phyloP scores from a whole-genome alignment of 768 basidiomycete genomes.

The Pilatotrama ljubarskyi region DNA sequence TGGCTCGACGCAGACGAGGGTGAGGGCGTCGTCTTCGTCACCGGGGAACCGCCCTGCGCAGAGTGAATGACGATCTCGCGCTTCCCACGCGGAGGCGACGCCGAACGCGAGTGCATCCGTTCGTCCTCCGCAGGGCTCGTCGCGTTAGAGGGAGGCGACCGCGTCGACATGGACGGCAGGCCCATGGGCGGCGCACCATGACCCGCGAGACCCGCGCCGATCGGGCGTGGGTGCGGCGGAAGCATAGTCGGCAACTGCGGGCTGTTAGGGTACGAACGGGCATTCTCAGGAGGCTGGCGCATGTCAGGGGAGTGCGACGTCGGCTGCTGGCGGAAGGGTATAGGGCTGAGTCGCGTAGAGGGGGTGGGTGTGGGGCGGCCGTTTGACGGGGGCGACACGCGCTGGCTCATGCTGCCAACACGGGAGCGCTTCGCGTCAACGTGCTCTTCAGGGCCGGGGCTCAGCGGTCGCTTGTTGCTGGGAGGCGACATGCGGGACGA shows the following conservation, averaged over 20 bases:
- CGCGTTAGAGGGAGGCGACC: constrained; percentile 60
- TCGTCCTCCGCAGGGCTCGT: constrained; percentile 45
- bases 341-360: constrained; percentile 67
- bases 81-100: constrained; percentile 48
- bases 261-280: constrained; percentile 39
- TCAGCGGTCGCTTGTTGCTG: constrained; percentile 67
- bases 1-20: constrained; percentile 45
- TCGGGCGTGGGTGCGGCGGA: constrained; percentile 74
- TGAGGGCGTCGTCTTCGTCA: constrained; percentile 53
- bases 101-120: constrained; percentile 50
- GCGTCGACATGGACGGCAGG: constrained; percentile 69
- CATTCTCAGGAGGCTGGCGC: constrained; percentile 43
- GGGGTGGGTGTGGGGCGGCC: constrained; percentile 52
- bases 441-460: constrained; percentile 63
- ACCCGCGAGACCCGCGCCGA: constrained; percentile 48
- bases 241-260: constrained; percentile 61
- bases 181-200: constrained; percentile 43
- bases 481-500: constrained; percentile 63
- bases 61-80: constrained; percentile 52
- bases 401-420: constrained; percentile 45
- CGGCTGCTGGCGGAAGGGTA: constrained; percentile 72
- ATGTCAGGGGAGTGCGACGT: constrained; percentile 69
- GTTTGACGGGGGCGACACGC: constrained; percentile 52
- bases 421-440: constrained; percentile 63
- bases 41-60: constrained; percentile 41